Conservation (phyloP, 2,329 filamentous ascomycete species). For the Coniochaeta sp. region DNA sequence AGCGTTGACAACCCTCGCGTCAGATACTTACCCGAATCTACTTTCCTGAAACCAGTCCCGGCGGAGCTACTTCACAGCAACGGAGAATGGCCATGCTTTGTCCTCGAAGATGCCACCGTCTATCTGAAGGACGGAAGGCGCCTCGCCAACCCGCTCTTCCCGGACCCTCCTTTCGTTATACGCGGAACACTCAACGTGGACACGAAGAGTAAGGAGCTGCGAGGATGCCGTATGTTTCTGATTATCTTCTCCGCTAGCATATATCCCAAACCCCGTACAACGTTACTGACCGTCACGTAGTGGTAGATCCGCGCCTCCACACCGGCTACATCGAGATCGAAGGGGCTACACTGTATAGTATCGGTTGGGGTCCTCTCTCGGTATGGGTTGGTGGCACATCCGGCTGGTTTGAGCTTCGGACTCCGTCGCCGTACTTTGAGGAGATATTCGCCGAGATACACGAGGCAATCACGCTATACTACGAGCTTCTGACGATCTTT, state of each 20-base stretch:
- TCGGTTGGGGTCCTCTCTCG: slow-evolving; percentile 45
- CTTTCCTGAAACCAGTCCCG: slow-evolving; percentile 26
- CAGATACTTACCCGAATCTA: slow-evolving; percentile 24
- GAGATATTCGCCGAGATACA: slow-evolving; percentile 52
- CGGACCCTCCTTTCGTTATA: slow-evolving; percentile 54
- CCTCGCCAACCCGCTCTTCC: slow-evolving; percentile 54
- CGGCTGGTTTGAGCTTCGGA: slow-evolving; percentile 63
- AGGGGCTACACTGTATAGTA: slow-evolving; percentile 42
- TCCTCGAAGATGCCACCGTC: slow-evolving; percentile 55
- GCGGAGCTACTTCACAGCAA: slow-evolving; percentile 15
- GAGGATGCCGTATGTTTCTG: slow-evolving; percentile 22
- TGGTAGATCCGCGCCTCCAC: slow-evolving; percentile 23
- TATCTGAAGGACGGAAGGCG: slow-evolving; percentile 43
- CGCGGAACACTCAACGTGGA: slow-evolving; percentile 51
- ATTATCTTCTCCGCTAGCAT: too few relatives aligned
- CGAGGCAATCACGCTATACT: slow-evolving; percentile 58
- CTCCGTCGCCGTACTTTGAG: slow-evolving; percentile 45
- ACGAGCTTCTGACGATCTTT: slow-evolving; percentile 54
- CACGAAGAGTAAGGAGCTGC: slow-evolving; percentile 28
- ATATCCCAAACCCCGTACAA: too few relatives aligned
- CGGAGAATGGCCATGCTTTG: slow-evolving; percentile 55
- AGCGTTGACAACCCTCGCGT: slow-evolving; percentile 29
- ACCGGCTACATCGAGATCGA: slow-evolving; percentile 45
- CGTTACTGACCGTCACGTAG: slow-evolving; percentile 15
- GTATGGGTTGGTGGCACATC: slow-evolving; percentile 58